These are phyloP conservation scores for Blastobotrys illinoisensis DNA, from an alignment of 1,139 yeast species.

Conservation along the genomic window DNA sequence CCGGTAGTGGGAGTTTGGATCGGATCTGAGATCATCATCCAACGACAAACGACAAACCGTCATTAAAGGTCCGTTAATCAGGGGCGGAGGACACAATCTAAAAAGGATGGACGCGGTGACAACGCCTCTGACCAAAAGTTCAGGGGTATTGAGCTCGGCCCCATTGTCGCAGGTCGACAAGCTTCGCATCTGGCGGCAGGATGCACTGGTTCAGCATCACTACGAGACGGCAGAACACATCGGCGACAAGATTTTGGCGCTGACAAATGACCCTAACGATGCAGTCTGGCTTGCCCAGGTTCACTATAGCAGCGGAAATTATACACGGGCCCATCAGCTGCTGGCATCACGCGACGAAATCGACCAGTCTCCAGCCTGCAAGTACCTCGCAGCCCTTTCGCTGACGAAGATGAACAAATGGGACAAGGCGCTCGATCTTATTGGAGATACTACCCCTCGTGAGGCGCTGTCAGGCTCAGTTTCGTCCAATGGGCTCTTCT, in stretches of 20 bases:
- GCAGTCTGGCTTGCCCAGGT: conserved; percentile 97
- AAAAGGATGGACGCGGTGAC: conserved; percentile 10
- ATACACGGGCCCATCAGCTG: conserved; percentile 70
- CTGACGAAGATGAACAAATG: conserved; percentile 67
- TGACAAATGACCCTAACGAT: conserved; percentile 81
- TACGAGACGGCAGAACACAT: conserved; percentile 84
- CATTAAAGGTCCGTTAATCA: no score
- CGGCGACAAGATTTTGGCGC: conserved; percentile 81
- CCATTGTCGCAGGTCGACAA: conserved; percentile 73
- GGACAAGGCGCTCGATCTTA: conserved; percentile 84
- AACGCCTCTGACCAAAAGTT: conserved; percentile 7
- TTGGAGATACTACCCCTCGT: conserved; percentile 42
- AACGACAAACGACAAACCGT: background rate
- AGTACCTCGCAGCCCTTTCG: conserved; percentile 77
- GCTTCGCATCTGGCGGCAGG: conserved; percentile 87
- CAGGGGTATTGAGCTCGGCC: conserved; percentile 2
- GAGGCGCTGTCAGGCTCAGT: background rate
- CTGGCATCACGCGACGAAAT: conserved; percentile 36
- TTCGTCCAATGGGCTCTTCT: conserved; percentile 2
- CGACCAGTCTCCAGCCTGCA: conserved; percentile 59
- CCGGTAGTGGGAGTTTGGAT: background rate
- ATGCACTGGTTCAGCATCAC: conserved; percentile 89
- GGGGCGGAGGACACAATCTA: no score
- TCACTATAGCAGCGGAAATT: conserved; percentile 68
- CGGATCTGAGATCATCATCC: background rate